These are phyloP conservation scores for Prunella vulgaris DNA, from an alignment of 257 asterid species.

Conservation along the genomic window DNA sequence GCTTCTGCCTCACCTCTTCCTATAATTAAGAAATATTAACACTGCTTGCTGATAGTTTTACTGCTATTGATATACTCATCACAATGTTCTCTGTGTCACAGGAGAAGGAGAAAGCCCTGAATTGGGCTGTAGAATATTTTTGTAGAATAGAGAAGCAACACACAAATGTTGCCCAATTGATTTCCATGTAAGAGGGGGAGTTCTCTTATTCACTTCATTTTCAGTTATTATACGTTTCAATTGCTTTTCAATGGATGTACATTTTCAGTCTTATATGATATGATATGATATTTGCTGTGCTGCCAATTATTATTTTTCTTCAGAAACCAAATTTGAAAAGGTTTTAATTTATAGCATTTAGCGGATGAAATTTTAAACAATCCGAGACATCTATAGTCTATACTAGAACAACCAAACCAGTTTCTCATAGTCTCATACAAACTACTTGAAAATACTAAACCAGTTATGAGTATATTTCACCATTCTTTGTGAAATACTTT, in stretches of 20 bases:
- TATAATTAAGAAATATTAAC: neutral
- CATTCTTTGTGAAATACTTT: constrained; percentile 3
- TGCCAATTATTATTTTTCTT: constrained; percentile 15
- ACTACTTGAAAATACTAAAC: neutral
- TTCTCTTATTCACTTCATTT: constrained; percentile 25
- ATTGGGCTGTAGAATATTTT: constrained; percentile 83
- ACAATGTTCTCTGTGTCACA: constrained; percentile 39
- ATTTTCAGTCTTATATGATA: neutral
- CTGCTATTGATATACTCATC: constrained; percentile 12
- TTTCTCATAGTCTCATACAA: constrained; percentile 3
- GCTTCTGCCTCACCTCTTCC: constrained; percentile 1
- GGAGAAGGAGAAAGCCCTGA: constrained; percentile 98
- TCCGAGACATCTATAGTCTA: neutral
- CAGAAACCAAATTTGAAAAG: neutral
- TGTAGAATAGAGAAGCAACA: constrained; percentile 97
- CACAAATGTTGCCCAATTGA: constrained; percentile 73
- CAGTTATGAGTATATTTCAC: constrained; percentile 6
- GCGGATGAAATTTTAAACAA: neutral
- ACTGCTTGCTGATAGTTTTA: neutral
- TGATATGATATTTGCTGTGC: constrained; percentile 1
- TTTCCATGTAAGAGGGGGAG: constrained; percentile 61
- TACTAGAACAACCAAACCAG: neutral
- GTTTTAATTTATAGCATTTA: neutral
- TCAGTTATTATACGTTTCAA: constrained; percentile 15
- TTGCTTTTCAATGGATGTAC: constrained; percentile 7